Evolutionary conservation across 2,329 filamentous ascomycete species (phyloP).

Genomic region (Aspergillus sp.): DNA sequence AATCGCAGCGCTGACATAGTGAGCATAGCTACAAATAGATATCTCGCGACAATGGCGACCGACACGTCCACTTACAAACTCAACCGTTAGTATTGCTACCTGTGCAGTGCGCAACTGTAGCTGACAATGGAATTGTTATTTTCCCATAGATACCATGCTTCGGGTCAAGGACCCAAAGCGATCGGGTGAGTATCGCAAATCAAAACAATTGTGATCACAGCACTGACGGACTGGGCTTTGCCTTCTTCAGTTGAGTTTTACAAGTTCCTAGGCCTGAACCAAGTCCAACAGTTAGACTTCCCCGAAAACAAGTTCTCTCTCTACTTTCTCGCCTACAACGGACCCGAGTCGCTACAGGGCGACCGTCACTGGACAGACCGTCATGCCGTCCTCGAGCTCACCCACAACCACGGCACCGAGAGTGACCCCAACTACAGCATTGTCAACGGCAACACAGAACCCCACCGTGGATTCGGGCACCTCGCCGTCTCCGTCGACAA

Average conservation of each 20-base stretch:
- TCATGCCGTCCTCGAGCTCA: conserved; percentile 85
- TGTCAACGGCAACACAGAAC: conserved; percentile 89
- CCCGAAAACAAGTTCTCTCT: conserved; percentile 91
- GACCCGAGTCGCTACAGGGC: conserved; percentile 69
- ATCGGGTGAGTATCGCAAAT: conserved; percentile 55
- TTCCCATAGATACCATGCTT: conserved; percentile 61
- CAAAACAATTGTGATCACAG: background rate
- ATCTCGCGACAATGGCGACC: conserved; percentile 53
- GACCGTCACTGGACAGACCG: conserved; percentile 77
- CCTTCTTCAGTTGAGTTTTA: conserved; percentile 79
- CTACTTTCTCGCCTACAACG: conserved; percentile 92
- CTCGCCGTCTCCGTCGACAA: conserved; percentile 80
- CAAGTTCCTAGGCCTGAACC: conserved; percentile 82
- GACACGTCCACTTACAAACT: conserved; percentile 65
- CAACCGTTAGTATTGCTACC: conserved; percentile 53
- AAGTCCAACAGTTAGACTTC: conserved; percentile 77
- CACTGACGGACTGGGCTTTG: background rate
- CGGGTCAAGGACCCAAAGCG: conserved; percentile 91
- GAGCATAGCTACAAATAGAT: conserved; percentile 21
- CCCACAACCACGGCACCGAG: conserved; percentile 85
- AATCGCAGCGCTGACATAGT: conserved; percentile 7
- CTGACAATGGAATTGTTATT: conserved; percentile 19
- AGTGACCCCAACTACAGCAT: conserved; percentile 75
- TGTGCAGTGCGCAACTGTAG: background rate
- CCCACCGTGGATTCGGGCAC: conserved; percentile 80